phyloP scores from a whole-genome alignment of 352 stramenopile genomes.

The Globisporangium splendens region DNA sequence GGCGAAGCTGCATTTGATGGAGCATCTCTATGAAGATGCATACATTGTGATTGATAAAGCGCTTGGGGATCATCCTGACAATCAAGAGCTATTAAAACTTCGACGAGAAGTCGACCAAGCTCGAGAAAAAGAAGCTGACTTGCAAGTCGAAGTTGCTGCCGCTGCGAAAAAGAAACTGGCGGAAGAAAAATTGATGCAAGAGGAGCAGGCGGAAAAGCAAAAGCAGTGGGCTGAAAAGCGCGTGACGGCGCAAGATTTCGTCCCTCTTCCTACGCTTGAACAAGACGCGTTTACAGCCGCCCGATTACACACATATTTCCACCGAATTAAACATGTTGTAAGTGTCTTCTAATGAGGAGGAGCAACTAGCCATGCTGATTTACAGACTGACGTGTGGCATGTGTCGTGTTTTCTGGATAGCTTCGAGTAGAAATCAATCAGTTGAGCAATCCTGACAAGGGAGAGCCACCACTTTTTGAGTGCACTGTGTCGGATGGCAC shows the following conservation, averaged over 20 bases:
- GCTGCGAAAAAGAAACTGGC: slow-evolving; percentile 37
- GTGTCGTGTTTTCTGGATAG: slow-evolving; percentile 13
- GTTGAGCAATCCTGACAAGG: slow-evolving; percentile 39
- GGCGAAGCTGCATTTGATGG: slow-evolving; percentile 59
- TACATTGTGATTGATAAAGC: slow-evolving; percentile 32
- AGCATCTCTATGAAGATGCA: slow-evolving; percentile 55
- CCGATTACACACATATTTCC: slow-evolving; percentile 62
- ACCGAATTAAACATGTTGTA: slow-evolving; percentile 49
- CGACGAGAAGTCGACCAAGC: slow-evolving; percentile 38
- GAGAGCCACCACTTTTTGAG: slow-evolving; percentile 60
- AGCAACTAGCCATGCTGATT: no score
- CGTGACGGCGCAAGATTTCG: slow-evolving; percentile 29
- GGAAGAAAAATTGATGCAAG: slow-evolving; percentile 23
- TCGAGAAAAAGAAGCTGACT: slow-evolving; percentile 22
- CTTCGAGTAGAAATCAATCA: slow-evolving; percentile 44
- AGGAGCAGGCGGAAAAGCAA: slow-evolving; percentile 34
- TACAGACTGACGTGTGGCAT: neutral
- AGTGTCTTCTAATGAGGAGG: neutral
- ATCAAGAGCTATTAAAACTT: slow-evolving; percentile 48
- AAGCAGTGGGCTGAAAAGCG: slow-evolving; percentile 32
- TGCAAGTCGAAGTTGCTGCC: slow-evolving; percentile 27
- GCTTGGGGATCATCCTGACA: slow-evolving; percentile 33
- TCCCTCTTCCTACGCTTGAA: slow-evolving; percentile 48
- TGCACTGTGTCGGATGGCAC: slow-evolving; percentile 45
- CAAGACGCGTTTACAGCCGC: slow-evolving; percentile 54